Evolutionary conservation across 2,329 filamentous ascomycete genomes (phyloP).

Genomic region (Pseudomassariella vexata): DNA sequence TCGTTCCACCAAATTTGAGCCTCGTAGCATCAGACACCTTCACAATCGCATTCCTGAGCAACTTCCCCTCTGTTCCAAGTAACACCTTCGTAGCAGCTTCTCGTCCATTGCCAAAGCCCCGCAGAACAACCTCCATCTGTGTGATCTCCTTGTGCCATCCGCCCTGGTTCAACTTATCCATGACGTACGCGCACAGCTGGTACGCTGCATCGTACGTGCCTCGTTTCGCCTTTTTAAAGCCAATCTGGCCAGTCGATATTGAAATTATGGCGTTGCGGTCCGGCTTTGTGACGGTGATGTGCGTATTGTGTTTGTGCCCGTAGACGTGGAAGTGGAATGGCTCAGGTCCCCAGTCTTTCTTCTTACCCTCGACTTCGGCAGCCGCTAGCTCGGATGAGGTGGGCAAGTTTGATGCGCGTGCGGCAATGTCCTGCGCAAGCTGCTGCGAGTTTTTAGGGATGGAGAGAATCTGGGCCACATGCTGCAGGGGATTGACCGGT

Average conservation of each 20-base stretch:
- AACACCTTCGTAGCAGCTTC: constrained; percentile 88
- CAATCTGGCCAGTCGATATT: constrained; percentile 78
- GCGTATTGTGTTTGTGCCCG: constrained; percentile 88
- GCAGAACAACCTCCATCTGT: constrained; percentile 71
- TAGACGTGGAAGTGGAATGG: constrained; percentile 86
- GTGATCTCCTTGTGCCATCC: constrained; percentile 72
- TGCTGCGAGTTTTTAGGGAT: background rate
- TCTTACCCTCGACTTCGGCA: constrained; percentile 15
- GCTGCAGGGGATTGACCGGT: background rate
- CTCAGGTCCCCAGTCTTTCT: constrained; percentile 37
- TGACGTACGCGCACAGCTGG: constrained; percentile 77
- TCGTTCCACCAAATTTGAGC: constrained; percentile 92
- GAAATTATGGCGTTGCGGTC: constrained; percentile 74
- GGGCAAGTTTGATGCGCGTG: constrained; percentile 14
- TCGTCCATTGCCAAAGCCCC: constrained; percentile 80
- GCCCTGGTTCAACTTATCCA: constrained; percentile 78
- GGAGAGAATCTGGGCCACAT: background rate
- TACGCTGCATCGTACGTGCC: constrained; percentile 87
- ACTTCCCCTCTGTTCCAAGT: constrained; percentile 75
- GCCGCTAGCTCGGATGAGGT: constrained; percentile 11
- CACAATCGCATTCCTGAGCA: constrained; percentile 67
- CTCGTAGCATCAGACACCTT: constrained; percentile 81
- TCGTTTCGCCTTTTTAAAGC: constrained; percentile 79
- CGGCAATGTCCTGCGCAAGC: constrained; percentile 13
- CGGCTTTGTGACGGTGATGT: constrained; percentile 83